Base-by-base conservation (phyloP, 2,329 filamentous ascomycete species). In the Rhytidhysteron rufulum region DNA sequence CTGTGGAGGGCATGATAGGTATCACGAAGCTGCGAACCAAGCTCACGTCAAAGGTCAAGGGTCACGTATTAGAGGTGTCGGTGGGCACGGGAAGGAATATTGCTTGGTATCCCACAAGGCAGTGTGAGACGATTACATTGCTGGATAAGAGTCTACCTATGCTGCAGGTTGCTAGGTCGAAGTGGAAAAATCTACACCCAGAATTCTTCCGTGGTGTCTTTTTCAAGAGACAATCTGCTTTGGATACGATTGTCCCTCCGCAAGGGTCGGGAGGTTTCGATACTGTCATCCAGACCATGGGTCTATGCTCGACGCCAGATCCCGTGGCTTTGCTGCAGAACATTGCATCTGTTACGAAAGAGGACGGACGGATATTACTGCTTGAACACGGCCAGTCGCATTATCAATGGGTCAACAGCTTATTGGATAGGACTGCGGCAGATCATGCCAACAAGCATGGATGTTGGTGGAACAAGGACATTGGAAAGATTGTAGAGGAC, bases 391-490 rank as follows among this genome's bases (percentile, higher is more conserved):
- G 72, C n/a, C 65, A 68, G 41, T 69, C 66, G 48, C 62, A 72
- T 45, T 68, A 67, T 44, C 48, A 63, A 7, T 75, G 72, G 72
- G 48, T 75, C 46, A 74, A 75, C 54, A 55, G 51, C 9, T 50
- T 72, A 25, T 53, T 75, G 37, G 71, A 75, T 48, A 64, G 63
- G 39, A 57, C 66, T 8, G 72, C 72, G 15, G 58, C 68, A 29
- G 65, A 63, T 42, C 72, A 75, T 48, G 72, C 72, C 2, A 66
- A 72, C 36, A 60, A 67, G 33, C 69, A 73, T 45, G 72, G 72
- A 15, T 75, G 72, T 49, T 75, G 72, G 71, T 75, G 68, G 67
- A 75, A 75, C 48, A 71, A 71, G 46, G 72, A 75, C 39, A 72
- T 75, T 47, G 71, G 67, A 6, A 62, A 58, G 40, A 67, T 75